Base-by-base conservation (phyloP, 2,329 filamentous ascomycete genomes). In the Cladosporium cucumerinum region DNA sequence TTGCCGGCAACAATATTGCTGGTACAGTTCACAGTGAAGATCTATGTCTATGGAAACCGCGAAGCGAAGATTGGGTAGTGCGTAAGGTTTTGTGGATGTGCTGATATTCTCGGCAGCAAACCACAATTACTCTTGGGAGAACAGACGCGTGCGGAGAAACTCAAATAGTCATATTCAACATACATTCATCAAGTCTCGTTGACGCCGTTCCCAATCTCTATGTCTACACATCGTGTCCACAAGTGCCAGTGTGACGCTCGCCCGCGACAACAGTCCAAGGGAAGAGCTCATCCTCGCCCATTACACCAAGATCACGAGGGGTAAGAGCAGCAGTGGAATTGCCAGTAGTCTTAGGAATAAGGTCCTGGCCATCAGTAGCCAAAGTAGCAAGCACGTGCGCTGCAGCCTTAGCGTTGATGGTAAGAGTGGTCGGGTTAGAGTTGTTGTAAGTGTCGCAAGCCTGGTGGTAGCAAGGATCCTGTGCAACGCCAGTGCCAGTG, bases 391-490 rank as follows among this genome's bases (percentile, higher is more conserved):
- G 65, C 21, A 65, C 46, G 39, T 51, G 51, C 52, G 58, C 34
- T 4, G 51, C 59, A 5, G 60, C 64, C 64, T 58, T 66, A 16
- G 65, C 61, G 21, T 66, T 66, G 54, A 61, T 52, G 16, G 65
- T 66, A 10, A 66, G 46, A 18, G 43, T 48, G 11, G n/a, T 54
- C 10, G 60, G 61, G 62, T 73, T 72, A 21, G 78, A 64, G 64
- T 78, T 78, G 51, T 71, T 71, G 7, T 75, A 68, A 10, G 68
- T 76, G 64, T 79, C 77, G 10, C 73, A 73, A 23, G 73, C 71
- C 59, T 71, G 65, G 65, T 79, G 77, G 68, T 79, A 78, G 65
- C 77, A 74, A 4, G 66, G 69, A 61, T 79, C 77, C 58, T 75
- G 77, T 69, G 76, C 76, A 8, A 72, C 71, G 6, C 74, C 75